These are phyloP conservation scores for Litsea cubeba DNA, from an alignment of 164 flowering plant species.

Conservation along the genomic window DNA sequence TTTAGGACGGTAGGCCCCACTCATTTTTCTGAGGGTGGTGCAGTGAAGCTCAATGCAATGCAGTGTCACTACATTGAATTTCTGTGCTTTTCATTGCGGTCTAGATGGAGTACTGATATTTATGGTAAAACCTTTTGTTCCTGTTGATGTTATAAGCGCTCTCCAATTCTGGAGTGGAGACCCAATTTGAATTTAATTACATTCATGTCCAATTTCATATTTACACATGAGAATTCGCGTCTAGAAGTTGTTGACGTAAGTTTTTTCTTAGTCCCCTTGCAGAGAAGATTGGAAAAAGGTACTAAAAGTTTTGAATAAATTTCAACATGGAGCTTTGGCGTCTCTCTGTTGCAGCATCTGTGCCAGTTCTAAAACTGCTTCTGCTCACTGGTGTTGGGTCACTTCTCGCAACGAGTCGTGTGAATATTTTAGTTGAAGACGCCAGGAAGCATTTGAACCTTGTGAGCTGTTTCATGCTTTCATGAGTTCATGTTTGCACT, in stretches of 20 bases:
- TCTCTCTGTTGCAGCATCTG: slow-evolving; percentile 36
- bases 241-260: not conserved
- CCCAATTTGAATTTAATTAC: too few relatives aligned
- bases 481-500: not conserved
- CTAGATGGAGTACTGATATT: too few relatives aligned
- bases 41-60: too few relatives aligned
- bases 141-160: too few relatives aligned
- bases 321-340: slow-evolving; percentile 34
- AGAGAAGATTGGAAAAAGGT: not conserved
- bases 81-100: too few relatives aligned
- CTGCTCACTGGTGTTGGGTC: slow-evolving; percentile 46
- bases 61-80: too few relatives aligned
- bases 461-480: slow-evolving; percentile 22
- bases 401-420: slow-evolving; percentile 36
- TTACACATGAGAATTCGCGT: not conserved
- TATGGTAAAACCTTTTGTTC: too few relatives aligned
- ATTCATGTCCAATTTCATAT: too few relatives aligned
- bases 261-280: not conserved
- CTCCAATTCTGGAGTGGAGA: too few relatives aligned
- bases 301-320: not conserved
- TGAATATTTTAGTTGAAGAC: slow-evolving; percentile 36
- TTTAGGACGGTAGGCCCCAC: too few relatives aligned
- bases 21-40: too few relatives aligned
- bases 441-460: slow-evolving; percentile 47
- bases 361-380: slow-evolving; percentile 48